These are phyloP conservation scores for Suillus fuscotomentosus DNA, from an alignment of 768 basidiomycete genomes.

Conservation along the genomic window DNA sequence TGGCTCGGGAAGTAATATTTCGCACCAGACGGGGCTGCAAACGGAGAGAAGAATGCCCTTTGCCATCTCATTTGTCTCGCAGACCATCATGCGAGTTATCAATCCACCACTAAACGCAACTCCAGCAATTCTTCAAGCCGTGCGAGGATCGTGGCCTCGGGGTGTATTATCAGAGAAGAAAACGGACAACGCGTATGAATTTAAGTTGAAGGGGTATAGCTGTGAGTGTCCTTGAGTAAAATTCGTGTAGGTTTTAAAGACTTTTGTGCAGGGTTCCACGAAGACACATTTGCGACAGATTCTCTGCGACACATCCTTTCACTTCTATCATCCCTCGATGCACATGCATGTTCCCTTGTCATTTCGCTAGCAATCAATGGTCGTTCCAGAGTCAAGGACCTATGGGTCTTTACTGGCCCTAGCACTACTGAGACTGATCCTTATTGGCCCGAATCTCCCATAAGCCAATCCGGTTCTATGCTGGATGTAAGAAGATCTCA, in stretches of 20 bases:
- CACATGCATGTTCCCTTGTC: constrained; percentile 64
- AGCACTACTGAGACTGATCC: constrained; percentile 31
- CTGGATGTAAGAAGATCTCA: constrained; percentile 36
- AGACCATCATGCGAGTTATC: constrained; percentile 69
- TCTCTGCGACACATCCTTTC: constrained; percentile 70
- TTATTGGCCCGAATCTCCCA: constrained; percentile 32
- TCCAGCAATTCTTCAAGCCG: constrained; percentile 78
- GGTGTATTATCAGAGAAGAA: constrained; percentile 80
- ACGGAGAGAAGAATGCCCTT: constrained; percentile 49
- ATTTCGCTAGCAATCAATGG: constrained; percentile 70
- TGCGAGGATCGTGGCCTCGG: constrained; percentile 75
- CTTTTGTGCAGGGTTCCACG: constrained; percentile 62
- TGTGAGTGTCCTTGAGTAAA: constrained; percentile 43
- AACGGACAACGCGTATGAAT: constrained; percentile 70
- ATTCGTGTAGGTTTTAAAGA: constrained; percentile 16
- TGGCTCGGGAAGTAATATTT: constrained; percentile 36
- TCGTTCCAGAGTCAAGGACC: constrained; percentile 70
- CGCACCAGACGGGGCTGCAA: constrained; percentile 34
- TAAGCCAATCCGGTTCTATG: constrained; percentile 35
- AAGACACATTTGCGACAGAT: constrained; percentile 73
- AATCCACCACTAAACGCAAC: constrained; percentile 74
- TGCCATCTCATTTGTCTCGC: constrained; percentile 70
- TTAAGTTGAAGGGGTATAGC: constrained; percentile 79
- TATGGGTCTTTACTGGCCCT: constrained; percentile 75
- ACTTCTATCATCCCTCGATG: constrained; percentile 64